A percentile compares a stretch with the other conserved stretches of the same genome.
These are phyloP conservation scores for Amylocarpus encephaloides DNA, from an alignment of 2,329 filamentous ascomycete genomes.

Conservation along the genomic window DNA sequence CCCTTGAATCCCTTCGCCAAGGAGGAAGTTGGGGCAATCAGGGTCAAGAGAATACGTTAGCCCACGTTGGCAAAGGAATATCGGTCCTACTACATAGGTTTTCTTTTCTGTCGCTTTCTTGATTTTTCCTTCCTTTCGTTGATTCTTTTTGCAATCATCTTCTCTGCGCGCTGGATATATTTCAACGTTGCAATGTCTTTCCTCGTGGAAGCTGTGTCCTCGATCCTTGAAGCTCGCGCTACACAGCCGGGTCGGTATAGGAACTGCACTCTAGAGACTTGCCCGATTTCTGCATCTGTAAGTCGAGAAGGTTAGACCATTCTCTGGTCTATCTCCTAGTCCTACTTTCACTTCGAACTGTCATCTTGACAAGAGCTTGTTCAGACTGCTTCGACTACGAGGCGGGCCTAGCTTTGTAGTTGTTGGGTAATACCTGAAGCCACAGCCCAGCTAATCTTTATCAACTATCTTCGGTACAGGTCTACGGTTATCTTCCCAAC, in stretches of 20 bases:
- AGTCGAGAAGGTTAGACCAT: neutral
- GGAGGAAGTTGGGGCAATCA: neutral
- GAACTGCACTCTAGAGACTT: slow-evolving; percentile 2
- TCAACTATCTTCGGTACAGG: neutral
- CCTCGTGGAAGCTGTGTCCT: neutral
- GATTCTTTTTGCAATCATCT: too few relatives aligned
- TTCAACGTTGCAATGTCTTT: neutral
- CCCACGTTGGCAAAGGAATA: neutral
- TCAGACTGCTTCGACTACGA: neutral
- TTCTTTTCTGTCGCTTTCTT: too few relatives aligned
- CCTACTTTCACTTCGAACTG: neutral
- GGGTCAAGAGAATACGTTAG: neutral
- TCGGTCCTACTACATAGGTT: neutral
- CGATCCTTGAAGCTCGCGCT: neutral
- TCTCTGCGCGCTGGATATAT: neutral
- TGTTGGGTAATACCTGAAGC: neutral
- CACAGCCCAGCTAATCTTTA: neutral
- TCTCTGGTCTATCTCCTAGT: neutral
- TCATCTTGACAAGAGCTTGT: neutral
- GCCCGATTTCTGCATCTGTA: neutral
- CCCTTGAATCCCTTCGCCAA: too few relatives aligned
- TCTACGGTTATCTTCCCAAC: slow-evolving; percentile 47
- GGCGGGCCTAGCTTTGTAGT: neutral
- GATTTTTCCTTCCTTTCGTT: too few relatives aligned
- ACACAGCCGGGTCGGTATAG: neutral